A percentile compares a stretch with the other conserved stretches of the same genome.
These are phyloP conservation scores for Phalaenopsis hybrid DNA, from an alignment of 116 monocot genomes.

Conservation along the genomic window DNA sequence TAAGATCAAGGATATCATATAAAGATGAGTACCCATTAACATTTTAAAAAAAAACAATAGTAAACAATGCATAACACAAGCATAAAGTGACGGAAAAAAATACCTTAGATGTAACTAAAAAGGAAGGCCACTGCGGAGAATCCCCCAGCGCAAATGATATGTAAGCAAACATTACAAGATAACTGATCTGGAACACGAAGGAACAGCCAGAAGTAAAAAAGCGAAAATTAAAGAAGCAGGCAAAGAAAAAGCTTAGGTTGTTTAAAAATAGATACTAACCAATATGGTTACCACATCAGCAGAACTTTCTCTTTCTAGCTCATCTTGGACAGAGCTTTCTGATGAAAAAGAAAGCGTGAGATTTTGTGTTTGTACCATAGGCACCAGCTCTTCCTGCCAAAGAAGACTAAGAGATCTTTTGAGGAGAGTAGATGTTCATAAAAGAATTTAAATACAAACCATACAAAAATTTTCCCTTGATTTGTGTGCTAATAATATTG, in stretches of 20 bases:
- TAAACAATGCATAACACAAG: background rate
- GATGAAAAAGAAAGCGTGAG: conserved; percentile 88
- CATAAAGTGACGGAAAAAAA: background rate
- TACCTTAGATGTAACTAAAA: conserved; percentile 93
- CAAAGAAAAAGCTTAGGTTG: background rate
- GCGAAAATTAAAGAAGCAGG: background rate
- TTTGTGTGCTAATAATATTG: background rate
- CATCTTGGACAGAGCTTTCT: conserved; percentile 93
- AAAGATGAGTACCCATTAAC: background rate
- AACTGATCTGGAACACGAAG: conserved; percentile 71
- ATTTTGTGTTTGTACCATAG: conserved; percentile 65
- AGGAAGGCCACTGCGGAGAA: conserved; percentile 28
- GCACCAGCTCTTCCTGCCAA: conserved; percentile 75
- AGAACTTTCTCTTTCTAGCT: conserved; percentile 88
- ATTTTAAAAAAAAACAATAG: background rate
- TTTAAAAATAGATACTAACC: conserved; percentile 28
- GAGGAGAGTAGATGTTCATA: background rate
- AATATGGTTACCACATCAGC: conserved; percentile 86
- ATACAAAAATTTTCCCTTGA: background rate
- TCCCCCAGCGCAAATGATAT: conserved; percentile 84
- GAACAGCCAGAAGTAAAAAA: background rate
- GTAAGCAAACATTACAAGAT: conserved; percentile 95
- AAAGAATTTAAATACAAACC: background rate
- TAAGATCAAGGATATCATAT: background rate
- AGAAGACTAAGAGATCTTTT: background rate